Percentiles rank a stretch among this genome's conserved stretches.
These are phyloP conservation scores for Triticum monococcum DNA, from an alignment of 176 grass and related monocot genomes.

Conservation along the genomic window DNA sequence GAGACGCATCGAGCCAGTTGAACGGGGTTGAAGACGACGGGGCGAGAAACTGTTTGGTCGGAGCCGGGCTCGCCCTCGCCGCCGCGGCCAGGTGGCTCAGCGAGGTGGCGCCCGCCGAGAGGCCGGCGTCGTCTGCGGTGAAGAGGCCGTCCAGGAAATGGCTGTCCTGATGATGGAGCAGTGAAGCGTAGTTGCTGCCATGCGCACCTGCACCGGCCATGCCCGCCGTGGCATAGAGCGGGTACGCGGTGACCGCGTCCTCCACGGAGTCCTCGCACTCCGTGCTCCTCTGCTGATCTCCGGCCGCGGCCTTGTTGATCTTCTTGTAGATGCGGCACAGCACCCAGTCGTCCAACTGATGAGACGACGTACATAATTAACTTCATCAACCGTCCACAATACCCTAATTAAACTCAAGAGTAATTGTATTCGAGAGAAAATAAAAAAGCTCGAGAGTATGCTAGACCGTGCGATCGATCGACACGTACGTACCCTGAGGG, in stretches of 20 bases:
- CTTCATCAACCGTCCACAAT: conserved; percentile 24
- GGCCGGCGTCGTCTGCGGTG: conserved; percentile 26
- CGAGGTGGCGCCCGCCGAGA: conserved; percentile 28
- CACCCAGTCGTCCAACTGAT: conserved; percentile 96
- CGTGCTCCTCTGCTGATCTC: conserved; percentile 19
- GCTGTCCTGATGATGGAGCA: conserved; percentile 52
- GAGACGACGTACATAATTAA: conserved; percentile 22
- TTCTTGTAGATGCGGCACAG: conserved; percentile 99
- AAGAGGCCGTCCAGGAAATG: conserved; percentile 75
- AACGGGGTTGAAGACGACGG: conserved; percentile 24
- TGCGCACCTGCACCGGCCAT: background rate
- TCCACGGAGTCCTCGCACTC: conserved; percentile 60
- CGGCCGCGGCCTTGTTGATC: conserved; percentile 40
- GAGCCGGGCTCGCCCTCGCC: background rate
- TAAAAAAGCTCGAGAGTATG: too few species aligned
- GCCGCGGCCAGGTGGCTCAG: conserved; percentile 28
- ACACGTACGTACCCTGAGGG: conserved; percentile 66
- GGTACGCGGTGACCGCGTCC: conserved; percentile 38
- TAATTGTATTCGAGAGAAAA: too few species aligned
- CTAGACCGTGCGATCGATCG: background rate
- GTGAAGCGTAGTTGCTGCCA: conserved; percentile 28
- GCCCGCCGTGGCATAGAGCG: background rate
- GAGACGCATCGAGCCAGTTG: conserved; percentile 51
- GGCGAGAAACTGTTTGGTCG: conserved; percentile 36
- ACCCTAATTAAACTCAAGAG: background rate